Evolutionary conservation across 805 yeast genomes (phyloP), one percentile per base, ranked within the genome.

Genomic region (Scheffersomyces lignosus): DNA sequence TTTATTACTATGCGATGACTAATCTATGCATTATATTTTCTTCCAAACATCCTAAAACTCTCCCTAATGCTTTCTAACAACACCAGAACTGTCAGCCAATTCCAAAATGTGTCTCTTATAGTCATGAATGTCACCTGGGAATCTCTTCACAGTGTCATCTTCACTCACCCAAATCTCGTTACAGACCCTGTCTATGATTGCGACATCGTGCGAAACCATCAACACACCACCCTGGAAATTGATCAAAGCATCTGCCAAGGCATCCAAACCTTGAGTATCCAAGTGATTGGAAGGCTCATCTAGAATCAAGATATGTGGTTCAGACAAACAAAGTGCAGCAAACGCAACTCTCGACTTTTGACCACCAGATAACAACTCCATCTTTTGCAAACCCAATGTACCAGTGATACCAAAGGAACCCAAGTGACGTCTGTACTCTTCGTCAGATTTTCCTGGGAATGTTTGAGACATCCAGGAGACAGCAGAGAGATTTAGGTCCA

Each of bases 211-310:
- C 34, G 96, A 86, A 41, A 93, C 99, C 96, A 93, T 89, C 51
- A 93, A 73, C 17, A 93, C 85, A 62, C 99, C 99, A 58, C 99
- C 99, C 55, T 87, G 78, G 75, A 90, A 93, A 43, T 78, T 80
- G 44, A 76, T 80, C 58, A 93, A 72, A 1, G 98, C 98, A 29
- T 85, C 95, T 6, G 93, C 82, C 43, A 93, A 75, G 1, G 99
- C 99, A 62, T 93, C 99, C 54, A 93, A 72, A 77, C 97, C 99
- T 24, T 95, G 83, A 6, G 96, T 91, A 83, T 93, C 99, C 76
- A 93, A 80, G 67, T 93, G 99, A 68, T 93, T 93, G 5, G 96
- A 87, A 64, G 99, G 99, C 75, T 93, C 99, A 73, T 93, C 99
- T 48, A 93, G 70, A 54, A 93, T 81, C 54, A 93, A 73, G 29